phyloP scores from a whole-genome alignment of 345 rosid species.

The Geranium rotundifolium region DNA sequence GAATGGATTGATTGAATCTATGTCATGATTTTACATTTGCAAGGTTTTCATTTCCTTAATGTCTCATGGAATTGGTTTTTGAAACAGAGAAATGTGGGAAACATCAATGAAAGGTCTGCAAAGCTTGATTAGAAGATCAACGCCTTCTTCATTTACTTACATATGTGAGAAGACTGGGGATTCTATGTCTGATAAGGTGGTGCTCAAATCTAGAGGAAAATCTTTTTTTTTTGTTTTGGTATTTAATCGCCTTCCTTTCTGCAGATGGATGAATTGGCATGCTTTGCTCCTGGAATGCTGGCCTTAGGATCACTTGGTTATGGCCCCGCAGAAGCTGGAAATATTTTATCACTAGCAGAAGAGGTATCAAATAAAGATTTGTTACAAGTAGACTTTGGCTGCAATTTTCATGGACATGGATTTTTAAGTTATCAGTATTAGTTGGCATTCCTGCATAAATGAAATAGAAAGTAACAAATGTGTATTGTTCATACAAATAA shows the following conservation, averaged over 20 bases:
- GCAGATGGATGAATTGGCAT: conserved; percentile 97
- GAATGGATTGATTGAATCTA: too few relatives aligned
- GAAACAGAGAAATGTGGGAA: conserved; percentile 92
- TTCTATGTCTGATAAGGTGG: conserved; percentile 44
- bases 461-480: background rate
- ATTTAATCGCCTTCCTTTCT: conserved; percentile 1
- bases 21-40: too few relatives aligned
- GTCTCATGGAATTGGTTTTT: background rate
- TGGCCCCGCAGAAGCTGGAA: conserved; percentile 50
- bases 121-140: conserved; percentile 66
- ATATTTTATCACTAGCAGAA: conserved; percentile 61
- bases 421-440: background rate
- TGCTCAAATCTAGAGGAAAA: conserved; percentile 1
- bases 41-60: too few relatives aligned
- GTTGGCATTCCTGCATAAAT: background rate
- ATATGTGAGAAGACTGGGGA: conserved; percentile 67
- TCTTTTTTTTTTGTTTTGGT: conserved; percentile 7
- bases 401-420: background rate
- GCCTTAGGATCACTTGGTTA: conserved; percentile 85
- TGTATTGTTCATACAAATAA: too few relatives aligned
- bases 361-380: conserved; percentile 41
- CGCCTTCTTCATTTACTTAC: conserved; percentile 79
- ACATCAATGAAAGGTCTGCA: conserved; percentile 82
- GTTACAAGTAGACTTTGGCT: background rate
- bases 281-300: conserved; percentile 97